Conservation (phyloP, 768 basidiomycete species). For the Suillus discolor region DNA sequence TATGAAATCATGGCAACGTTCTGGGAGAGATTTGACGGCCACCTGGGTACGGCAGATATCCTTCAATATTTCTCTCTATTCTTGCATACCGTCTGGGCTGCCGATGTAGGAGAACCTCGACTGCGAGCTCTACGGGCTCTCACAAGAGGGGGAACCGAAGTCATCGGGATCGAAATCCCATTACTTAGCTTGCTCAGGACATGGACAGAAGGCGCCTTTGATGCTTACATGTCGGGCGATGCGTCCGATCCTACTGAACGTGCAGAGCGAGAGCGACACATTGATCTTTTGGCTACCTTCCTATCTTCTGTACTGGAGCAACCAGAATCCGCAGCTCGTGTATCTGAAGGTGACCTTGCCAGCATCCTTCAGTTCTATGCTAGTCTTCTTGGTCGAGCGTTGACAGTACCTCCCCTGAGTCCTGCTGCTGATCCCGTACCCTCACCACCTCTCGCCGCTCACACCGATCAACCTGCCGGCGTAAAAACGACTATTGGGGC, state of each 20-base stretch:
- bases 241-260: constrained; percentile 44
- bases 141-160: constrained; percentile 59
- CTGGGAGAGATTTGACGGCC: constrained; percentile 58
- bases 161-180: constrained; percentile 63
- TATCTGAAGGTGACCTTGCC: constrained; percentile 59
- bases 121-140: constrained; percentile 69
- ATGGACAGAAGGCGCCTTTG: constrained; percentile 72
- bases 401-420: constrained; percentile 36
- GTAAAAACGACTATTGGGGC: constrained; percentile 29
- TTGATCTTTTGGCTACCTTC: constrained; percentile 62
- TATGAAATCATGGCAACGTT: constrained; percentile 74
- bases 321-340: constrained; percentile 56
- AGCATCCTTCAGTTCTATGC: constrained; percentile 65
- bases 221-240: constrained; percentile 42
- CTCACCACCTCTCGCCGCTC: constrained; percentile 33
- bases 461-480: constrained; percentile 30
- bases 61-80: constrained; percentile 69
- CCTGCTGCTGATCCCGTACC: constrained; percentile 17
- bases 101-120: constrained; percentile 72
- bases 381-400: constrained; percentile 54
- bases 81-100: constrained; percentile 53
- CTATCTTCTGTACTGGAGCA: constrained; percentile 53
- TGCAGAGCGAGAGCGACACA: constrained; percentile 62
- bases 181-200: constrained; percentile 57
- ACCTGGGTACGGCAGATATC: constrained; percentile 56